Evolutionary conservation across 1,284 basidiomycete genomes (phyloP).

Genomic region (Apiotrichum porosum): DNA sequence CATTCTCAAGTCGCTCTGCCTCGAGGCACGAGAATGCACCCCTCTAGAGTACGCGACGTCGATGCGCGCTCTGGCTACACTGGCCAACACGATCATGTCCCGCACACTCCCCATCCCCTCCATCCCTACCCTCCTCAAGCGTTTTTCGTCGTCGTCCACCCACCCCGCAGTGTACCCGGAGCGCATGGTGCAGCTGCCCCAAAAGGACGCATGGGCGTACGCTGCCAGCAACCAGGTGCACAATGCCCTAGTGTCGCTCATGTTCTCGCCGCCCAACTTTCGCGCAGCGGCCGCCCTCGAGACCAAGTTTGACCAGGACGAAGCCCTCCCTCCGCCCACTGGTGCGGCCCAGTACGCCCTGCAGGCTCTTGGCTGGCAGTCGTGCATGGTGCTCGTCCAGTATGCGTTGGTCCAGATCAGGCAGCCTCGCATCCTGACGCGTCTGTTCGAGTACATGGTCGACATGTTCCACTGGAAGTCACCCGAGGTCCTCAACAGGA

Average conservation of each 20-base stretch:
- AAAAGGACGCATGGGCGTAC: slow-evolving; percentile 33
- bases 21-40: slow-evolving; percentile 22
- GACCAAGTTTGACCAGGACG: background rate
- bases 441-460: slow-evolving; percentile 35
- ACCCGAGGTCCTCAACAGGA: slow-evolving; percentile 20
- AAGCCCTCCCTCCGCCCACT: background rate
- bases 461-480: slow-evolving; percentile 6
- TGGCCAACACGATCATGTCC: slow-evolving; percentile 46
- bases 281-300: slow-evolving; percentile 13
- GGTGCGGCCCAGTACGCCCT: slow-evolving; percentile 29
- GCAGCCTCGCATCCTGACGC: slow-evolving; percentile 20
- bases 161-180: slow-evolving; percentile 43
- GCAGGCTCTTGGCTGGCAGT: slow-evolving; percentile 31
- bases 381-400: slow-evolving; percentile 33
- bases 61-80: slow-evolving; percentile 43
- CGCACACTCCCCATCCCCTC: slow-evolving; percentile 44
- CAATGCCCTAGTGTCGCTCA: slow-evolving; percentile 42
- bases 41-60: slow-evolving; percentile 31
- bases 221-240: slow-evolving; percentile 46
- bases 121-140: slow-evolving; percentile 30
- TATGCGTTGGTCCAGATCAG: slow-evolving; percentile 31
- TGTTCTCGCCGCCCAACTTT: slow-evolving; percentile 43
- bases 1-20: slow-evolving; percentile 30
- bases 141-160: slow-evolving; percentile 28
- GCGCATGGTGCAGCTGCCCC: slow-evolving; percentile 16